phyloP scores from a whole-genome alignment of 192 early-diverging fungal species.

The Oehlia diaphana region DNA sequence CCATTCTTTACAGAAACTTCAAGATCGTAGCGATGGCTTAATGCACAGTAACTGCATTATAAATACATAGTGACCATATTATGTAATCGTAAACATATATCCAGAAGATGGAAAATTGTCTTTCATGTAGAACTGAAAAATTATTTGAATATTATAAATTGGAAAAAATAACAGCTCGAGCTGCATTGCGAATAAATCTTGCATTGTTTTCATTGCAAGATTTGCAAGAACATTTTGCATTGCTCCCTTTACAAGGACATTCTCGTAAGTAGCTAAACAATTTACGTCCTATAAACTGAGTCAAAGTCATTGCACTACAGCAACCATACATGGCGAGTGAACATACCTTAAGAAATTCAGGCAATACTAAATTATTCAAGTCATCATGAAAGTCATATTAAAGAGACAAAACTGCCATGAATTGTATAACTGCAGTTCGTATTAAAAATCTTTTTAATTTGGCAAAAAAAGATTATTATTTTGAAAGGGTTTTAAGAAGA shows the following conservation, averaged over 20 bases:
- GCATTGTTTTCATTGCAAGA: too few species aligned
- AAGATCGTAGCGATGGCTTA: too few species aligned
- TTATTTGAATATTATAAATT: background rate
- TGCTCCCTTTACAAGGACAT: too few species aligned
- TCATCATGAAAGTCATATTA: slow-evolving; percentile 16
- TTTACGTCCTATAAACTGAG: background rate
- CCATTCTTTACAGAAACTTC: too few species aligned
- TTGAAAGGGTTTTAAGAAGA: background rate
- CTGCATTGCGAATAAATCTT: background rate
- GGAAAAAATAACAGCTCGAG: background rate
- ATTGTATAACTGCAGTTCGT: slow-evolving; percentile 10
- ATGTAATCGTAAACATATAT: background rate
- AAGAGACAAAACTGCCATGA: background rate
- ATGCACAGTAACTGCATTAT: too few species aligned
- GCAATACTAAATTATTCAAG: background rate
- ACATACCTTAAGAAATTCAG: background rate
- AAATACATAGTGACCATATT: too few species aligned
- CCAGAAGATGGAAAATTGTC: background rate
- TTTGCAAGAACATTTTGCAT: too few species aligned
- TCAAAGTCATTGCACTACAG: background rate
- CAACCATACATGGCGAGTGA: background rate
- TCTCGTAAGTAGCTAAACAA: too few species aligned
- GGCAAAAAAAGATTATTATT: background rate
- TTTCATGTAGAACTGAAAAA: slow-evolving; percentile 6
- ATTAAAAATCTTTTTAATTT: background rate